Evolutionary conservation across 352 stramenopile species (phyloP).

Genomic region (Albugo laibachii): DNA sequence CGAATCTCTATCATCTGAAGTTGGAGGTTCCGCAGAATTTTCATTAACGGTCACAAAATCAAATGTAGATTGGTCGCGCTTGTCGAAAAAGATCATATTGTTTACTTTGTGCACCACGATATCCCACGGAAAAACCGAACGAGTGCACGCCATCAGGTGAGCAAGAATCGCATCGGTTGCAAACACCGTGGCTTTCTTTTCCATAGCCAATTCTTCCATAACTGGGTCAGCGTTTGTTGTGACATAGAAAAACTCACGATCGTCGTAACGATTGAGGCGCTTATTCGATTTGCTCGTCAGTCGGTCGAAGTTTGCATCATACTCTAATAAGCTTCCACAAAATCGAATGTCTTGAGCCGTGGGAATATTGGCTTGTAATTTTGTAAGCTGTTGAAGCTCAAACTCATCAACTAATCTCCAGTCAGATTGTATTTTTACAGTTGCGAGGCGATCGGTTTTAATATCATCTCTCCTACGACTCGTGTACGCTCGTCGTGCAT

Average conservation of each 20-base stretch:
- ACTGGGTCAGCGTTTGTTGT: slow-evolving; percentile 94
- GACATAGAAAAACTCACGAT: slow-evolving; percentile 93
- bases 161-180: slow-evolving; percentile 93
- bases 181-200: slow-evolving; percentile 86
- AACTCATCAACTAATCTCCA: slow-evolving; percentile 93
- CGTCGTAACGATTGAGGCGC: slow-evolving; percentile 55
- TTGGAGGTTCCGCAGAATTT: slow-evolving; percentile 84
- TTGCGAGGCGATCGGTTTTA: slow-evolving; percentile 68
- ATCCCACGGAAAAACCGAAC: slow-evolving; percentile 95
- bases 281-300: slow-evolving; percentile 74
- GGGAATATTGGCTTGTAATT: slow-evolving; percentile 81
- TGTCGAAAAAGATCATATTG: slow-evolving; percentile 96
- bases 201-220: slow-evolving; percentile 85
- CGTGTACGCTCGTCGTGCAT: slow-evolving; percentile 45
- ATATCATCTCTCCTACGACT: slow-evolving; percentile 43
- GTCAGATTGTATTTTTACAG: slow-evolving; percentile 79
- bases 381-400: slow-evolving; percentile 89
- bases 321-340: slow-evolving; percentile 88
- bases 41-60: slow-evolving; percentile 92
- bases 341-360: slow-evolving; percentile 82
- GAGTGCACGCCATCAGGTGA: slow-evolving; percentile 91
- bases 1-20: slow-evolving; percentile 61
- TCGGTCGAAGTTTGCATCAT: slow-evolving; percentile 90
- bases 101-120: slow-evolving; percentile 85
- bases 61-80: slow-evolving; percentile 87